These are phyloP conservation scores for Fusarium sacchari DNA, from an alignment of 2,329 filamentous ascomycete genomes.

Conservation along the genomic window DNA sequence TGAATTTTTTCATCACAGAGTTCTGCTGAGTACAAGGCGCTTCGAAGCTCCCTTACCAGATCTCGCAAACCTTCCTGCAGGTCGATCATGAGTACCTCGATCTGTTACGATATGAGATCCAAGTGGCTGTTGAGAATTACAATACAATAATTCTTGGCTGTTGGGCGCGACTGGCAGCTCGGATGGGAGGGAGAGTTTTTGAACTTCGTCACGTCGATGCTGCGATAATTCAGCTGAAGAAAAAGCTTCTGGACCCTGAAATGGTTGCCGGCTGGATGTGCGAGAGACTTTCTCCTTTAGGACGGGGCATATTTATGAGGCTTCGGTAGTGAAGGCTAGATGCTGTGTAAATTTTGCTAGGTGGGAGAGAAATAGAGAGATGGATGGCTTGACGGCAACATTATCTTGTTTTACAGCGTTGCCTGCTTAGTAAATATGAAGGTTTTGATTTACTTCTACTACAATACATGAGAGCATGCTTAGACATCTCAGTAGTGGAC, in stretches of 20 bases:
- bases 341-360: neutral
- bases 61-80: neutral
- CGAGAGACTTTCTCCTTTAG: neutral
- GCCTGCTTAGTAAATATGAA: neutral
- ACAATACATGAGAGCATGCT: neutral
- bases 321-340: neutral
- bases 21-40: neutral
- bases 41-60: neutral
- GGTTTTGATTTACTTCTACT: neutral
- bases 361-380: neutral
- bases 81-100: neutral
- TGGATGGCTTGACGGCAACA: neutral
- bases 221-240: neutral
- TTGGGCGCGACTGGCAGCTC: neutral
- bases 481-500: neutral
- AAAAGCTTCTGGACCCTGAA: neutral
- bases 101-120: neutral
- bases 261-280: rapidly evolving
- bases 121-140: rapidly evolving
- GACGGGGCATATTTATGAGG: neutral
- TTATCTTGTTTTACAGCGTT: neutral
- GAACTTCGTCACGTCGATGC: neutral
- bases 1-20: neutral
- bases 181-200: neutral
- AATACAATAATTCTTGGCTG: neutral